Evolutionary conservation across 805 yeast genomes (phyloP).

Genomic region (Myxozyma geophila): DNA sequence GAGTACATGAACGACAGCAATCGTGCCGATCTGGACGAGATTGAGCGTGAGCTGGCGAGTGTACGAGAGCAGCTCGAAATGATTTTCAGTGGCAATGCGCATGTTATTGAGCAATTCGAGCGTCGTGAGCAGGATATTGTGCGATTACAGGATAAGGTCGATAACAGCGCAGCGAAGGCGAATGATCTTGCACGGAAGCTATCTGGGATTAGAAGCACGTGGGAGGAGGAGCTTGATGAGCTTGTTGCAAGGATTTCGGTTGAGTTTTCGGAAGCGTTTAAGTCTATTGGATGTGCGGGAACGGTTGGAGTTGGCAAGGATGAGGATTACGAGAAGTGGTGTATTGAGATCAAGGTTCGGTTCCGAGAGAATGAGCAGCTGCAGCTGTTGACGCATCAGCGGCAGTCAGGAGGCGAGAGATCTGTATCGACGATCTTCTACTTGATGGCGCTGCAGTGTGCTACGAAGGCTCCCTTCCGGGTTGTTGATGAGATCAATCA

Average conservation of each 20-base stretch:
- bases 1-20: conserved; percentile 6
- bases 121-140: conserved; percentile 49
- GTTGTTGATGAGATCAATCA: conserved; percentile 98
- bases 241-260: conserved; percentile 62
- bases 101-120: conserved; percentile 42
- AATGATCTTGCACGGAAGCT: conserved; percentile 48
- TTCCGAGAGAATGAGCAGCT: conserved; percentile 79
- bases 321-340: conserved; percentile 70
- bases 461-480: conserved; percentile 86
- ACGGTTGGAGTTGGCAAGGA: conserved; percentile 62
- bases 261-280: conserved; percentile 69
- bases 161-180: conserved; percentile 43
- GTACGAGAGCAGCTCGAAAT: conserved; percentile 8
- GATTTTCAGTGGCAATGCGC: conserved; percentile 31
- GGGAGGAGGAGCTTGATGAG: conserved; percentile 66
- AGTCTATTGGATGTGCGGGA: conserved; percentile 85
- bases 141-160: conserved; percentile 49
- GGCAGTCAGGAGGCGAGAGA: conserved; percentile 97
- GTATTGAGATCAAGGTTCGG: conserved; percentile 77
- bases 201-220: conserved; percentile 47
- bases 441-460: conserved; percentile 86
- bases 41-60: conserved; percentile 34
- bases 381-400: conserved; percentile 75
- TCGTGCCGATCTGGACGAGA: conserved; percentile 47
- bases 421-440: conserved; percentile 93